These are phyloP conservation scores for Aspergillus baeticus DNA, from an alignment of 495 filamentous ascomycete genomes.

Conservation along the genomic window DNA sequence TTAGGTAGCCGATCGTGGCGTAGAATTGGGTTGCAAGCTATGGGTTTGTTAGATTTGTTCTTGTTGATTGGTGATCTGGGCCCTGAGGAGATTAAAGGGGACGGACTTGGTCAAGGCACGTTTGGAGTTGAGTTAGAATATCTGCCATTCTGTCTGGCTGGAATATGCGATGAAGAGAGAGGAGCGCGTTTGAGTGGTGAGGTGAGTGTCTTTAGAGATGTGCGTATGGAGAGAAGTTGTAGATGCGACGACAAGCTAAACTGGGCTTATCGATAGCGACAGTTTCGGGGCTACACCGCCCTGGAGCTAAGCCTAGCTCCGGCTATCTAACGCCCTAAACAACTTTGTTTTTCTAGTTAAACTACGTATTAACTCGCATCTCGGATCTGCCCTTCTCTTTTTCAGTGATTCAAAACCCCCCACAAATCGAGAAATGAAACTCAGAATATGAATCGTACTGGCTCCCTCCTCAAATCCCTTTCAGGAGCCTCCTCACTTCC, in stretches of 20 bases:
- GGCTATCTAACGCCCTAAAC: background rate
- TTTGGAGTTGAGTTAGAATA: conserved; percentile 89
- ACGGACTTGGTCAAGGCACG: conserved; percentile 83
- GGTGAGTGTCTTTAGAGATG: background rate
- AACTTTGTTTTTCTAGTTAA: background rate
- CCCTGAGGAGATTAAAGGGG: conserved; percentile 1
- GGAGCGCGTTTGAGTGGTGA: too few relatives aligned
- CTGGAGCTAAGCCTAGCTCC: background rate
- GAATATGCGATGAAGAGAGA: background rate
- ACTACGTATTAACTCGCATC: too few relatives aligned
- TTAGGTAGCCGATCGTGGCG: conserved; percentile 78
- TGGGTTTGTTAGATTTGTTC: conserved; percentile 7
- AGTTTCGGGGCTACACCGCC: background rate
- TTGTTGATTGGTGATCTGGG: conserved; percentile 6
- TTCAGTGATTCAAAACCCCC: too few relatives aligned
- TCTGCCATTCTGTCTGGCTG: conserved; percentile 67
- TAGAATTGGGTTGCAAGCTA: conserved; percentile 91
- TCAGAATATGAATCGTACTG: background rate
- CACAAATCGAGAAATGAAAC: too few relatives aligned
- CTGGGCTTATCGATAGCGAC: background rate
- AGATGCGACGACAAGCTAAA: background rate
- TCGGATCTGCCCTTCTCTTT: too few relatives aligned
- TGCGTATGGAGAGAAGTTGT: background rate
- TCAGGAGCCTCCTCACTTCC: conserved; percentile 15
- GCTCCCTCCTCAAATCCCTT: conserved; percentile 5